Base-by-base conservation (phyloP, 768 basidiomycete genomes). In the Lactarius indigo region DNA sequence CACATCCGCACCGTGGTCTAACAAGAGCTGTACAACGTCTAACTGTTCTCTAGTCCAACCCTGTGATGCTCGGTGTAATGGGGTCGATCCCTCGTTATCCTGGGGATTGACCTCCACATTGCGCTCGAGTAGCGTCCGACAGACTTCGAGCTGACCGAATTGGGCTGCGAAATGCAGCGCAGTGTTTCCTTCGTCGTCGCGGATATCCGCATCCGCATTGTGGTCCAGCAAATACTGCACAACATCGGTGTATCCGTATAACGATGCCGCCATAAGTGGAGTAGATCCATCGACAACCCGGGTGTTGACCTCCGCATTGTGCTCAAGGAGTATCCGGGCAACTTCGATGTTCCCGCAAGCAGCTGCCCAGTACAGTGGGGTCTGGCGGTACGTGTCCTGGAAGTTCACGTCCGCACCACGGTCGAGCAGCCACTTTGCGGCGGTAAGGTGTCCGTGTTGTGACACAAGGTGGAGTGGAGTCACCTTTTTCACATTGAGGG, bases 401-500 rank as follows among this genome's bases (percentile, higher is more conserved):
- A 13, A 15, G 50, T 52, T 26, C 23, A 52, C 50, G 5, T 12
- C 10, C 10, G 50, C 50, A 28, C 26, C 50, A 26, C 2, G 2
- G 13, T 12, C 13, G 1, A 52, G 50, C 26, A 52, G 26, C 50
- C 50, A 52, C 2, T 26, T 52, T 5, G 26, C 50, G 15, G 26
- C 2, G 2, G 2, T 5, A 6, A 8, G 50, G 1, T 13, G 26
- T 10, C 26, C 26, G 3, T 0, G 0, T 52, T 7, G 0, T 1
- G 15, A 26, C 10, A 13, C 26, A 15, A 26, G 0, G 2, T 52
- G 50, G 3, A 52, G 23, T 17, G 50, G 50, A 17, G 50, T 52
- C 12, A 0, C 2, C 1, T 26, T 15, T 13, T 2, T 0, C 12
- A 0, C 23, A 17, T 6, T 0, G 12, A 13, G 23, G 10, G 50